phyloP scores from a whole-genome alignment of 2,329 filamentous ascomycete genomes.

The Dothideomycetidae sp. region DNA sequence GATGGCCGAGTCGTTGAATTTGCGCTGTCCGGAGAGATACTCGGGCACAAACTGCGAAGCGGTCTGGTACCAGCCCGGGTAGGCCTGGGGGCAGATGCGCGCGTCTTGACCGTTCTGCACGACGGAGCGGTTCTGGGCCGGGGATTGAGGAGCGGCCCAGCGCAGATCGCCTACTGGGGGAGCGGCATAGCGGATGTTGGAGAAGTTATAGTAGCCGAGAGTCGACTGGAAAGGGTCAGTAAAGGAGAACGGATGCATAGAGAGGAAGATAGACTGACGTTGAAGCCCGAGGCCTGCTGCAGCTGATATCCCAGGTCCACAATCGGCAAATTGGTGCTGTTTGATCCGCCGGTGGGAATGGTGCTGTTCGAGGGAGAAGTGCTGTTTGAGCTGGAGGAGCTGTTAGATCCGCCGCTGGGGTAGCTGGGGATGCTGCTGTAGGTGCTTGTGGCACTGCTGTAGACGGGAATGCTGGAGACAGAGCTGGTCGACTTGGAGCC shows the following conservation, averaged over 20 bases:
- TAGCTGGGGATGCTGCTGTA: no score
- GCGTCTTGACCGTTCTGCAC: slow-evolving; percentile 32
- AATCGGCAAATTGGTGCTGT: slow-evolving; percentile 25
- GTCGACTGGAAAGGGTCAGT: slow-evolving; percentile 19
- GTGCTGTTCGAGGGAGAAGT: no score
- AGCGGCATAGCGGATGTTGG: slow-evolving; percentile 42
- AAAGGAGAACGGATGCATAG: neutral
- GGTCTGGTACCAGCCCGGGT: slow-evolving; percentile 29
- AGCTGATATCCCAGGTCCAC: slow-evolving; percentile 42
- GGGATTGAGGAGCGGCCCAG: slow-evolving; percentile 34
- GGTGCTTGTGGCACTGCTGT: no score
- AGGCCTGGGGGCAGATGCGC: slow-evolving; percentile 32
- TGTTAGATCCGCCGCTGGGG: no score
- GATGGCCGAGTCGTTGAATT: slow-evolving; percentile 13
- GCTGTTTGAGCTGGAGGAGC: no score
- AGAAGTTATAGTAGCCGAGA: slow-evolving; percentile 38
- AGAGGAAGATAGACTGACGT: slow-evolving; percentile 19
- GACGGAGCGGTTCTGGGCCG: slow-evolving; percentile 28
- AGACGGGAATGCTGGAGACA: no score
- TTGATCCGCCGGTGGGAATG: no score
- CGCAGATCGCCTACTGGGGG: slow-evolving; percentile 38
- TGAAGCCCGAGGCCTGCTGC: slow-evolving; percentile 33
- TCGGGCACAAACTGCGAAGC: slow-evolving; percentile 23
- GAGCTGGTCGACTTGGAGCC: no score
- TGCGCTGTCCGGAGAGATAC: slow-evolving; percentile 17